These are phyloP conservation scores for Metschnikowia arizonensis DNA, from an alignment of 805 yeast species.

Conservation along the genomic window DNA sequence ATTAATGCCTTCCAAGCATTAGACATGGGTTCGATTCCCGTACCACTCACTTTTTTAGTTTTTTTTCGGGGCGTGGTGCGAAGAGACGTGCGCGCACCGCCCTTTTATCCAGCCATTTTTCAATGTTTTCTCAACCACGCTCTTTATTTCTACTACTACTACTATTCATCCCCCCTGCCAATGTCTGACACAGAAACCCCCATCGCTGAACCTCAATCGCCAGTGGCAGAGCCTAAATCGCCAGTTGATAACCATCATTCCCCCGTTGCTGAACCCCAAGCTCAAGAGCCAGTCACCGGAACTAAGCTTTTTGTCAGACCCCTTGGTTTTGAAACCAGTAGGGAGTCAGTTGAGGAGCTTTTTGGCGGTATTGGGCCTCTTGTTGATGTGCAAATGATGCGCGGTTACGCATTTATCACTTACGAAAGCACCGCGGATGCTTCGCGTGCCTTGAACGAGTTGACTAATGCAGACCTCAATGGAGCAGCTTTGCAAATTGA, in stretches of 20 bases:
- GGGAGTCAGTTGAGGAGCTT: constrained; percentile 63
- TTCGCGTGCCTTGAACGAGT: constrained; percentile 44
- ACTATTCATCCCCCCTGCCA: not conserved
- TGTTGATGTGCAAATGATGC: constrained; percentile 63
- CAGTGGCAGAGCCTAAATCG: constrained; percentile 5
- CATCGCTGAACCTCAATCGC: constrained; percentile 7
- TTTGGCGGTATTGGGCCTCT: constrained; percentile 65
- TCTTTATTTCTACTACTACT: not conserved
- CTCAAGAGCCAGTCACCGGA: not conserved
- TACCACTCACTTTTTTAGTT: constrained; percentile 14
- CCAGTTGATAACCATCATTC: constrained; percentile 1
- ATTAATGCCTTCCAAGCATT: constrained; percentile 16
- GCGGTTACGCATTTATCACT: constrained; percentile 88
- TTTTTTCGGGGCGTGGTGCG: no score
- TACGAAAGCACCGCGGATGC: constrained; percentile 63
- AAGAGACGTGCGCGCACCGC: constrained; percentile 11
- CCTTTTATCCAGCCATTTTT: not conserved
- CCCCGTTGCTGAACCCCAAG: not conserved
- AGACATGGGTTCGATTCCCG: constrained; percentile 18
- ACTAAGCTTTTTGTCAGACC: constrained; percentile 55
- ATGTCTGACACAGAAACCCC: constrained; percentile 12
- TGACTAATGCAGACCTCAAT: constrained; percentile 43
- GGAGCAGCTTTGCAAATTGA: constrained; percentile 51
- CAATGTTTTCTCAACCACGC: not conserved
- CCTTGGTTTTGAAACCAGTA: constrained; percentile 47